A percentile compares a stretch with the other conserved stretches of the same genome.
Evolutionary conservation across 108 stramenopile genomes (phyloP).

Genomic region (Fragilariopsis cylindrus): DNA sequence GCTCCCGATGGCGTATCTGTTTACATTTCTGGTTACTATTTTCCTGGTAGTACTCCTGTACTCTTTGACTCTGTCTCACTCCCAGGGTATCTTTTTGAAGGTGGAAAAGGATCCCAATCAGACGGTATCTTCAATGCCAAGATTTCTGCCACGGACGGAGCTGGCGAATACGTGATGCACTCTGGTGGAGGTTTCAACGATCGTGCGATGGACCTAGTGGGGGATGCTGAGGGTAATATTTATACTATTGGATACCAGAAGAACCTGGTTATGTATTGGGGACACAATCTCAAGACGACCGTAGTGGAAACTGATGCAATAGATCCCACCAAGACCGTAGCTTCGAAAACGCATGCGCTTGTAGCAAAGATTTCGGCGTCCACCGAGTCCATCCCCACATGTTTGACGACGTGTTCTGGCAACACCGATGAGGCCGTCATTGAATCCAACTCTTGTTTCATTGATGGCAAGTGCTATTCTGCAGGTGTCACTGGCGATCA

Average conservation of each 20-base stretch:
- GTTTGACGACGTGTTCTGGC: too few species aligned
- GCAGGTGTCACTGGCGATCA: too few species aligned
- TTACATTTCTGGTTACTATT: background rate
- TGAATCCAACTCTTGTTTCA: too few species aligned
- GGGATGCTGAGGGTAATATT: background rate
- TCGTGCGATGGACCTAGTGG: background rate
- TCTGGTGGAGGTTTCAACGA: background rate
- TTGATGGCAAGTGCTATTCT: too few species aligned
- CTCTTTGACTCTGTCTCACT: background rate
- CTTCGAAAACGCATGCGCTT: too few species aligned
- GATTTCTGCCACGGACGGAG: background rate
- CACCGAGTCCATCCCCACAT: too few species aligned
- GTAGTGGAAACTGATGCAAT: background rate
- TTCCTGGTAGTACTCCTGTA: background rate
- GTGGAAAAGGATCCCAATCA: background rate
- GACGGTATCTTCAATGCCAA: background rate
- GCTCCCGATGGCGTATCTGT: background rate
- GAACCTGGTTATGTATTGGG: background rate
- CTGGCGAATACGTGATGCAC: background rate
- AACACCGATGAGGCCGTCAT: too few species aligned
- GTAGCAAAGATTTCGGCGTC: too few species aligned
- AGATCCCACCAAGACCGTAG: too few species aligned
- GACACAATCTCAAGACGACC: background rate
- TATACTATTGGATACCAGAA: background rate
- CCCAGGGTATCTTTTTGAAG: background rate